These are phyloP conservation scores for Trichoderma parareesei DNA, from an alignment of 495 filamentous ascomycete species.

Conservation along the genomic window DNA sequence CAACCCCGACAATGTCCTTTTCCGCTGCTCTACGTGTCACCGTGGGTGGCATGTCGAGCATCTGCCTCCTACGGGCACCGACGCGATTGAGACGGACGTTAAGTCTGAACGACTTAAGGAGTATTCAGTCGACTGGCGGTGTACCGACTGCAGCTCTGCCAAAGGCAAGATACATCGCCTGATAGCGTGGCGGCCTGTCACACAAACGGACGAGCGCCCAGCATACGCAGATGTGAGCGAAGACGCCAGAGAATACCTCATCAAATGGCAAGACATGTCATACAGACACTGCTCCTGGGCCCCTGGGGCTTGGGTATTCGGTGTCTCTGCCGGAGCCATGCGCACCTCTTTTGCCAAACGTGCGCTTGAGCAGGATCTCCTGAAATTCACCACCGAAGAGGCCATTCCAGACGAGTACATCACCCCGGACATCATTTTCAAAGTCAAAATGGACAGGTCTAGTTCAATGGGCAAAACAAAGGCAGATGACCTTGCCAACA, in stretches of 20 bases:
- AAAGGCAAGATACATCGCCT: conserved; percentile 57
- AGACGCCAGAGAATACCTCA: conserved; percentile 75
- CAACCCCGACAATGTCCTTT: conserved; percentile 65
- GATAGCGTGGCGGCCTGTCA: conserved; percentile 76
- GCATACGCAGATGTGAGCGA: conserved; percentile 45
- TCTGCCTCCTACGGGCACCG: conserved; percentile 44
- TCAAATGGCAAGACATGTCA: conserved; percentile 76
- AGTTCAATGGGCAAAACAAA: conserved; percentile 33
- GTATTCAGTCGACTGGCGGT: conserved; percentile 63
- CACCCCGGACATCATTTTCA: conserved; percentile 79
- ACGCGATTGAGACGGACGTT: conserved; percentile 33
- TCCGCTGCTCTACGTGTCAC: conserved; percentile 70
- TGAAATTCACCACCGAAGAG: conserved; percentile 60
- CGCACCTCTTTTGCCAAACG: conserved; percentile 66
- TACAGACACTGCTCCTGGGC: conserved; percentile 78
- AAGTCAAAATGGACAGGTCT: conserved; percentile 47
- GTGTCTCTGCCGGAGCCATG: conserved; percentile 54
- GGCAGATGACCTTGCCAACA: conserved; percentile 56
- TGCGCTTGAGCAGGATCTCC: conserved; percentile 45
- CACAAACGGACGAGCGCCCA: conserved; percentile 41
- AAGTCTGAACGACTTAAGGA: conserved; percentile 37
- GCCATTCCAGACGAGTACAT: conserved; percentile 80
- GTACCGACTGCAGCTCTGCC: conserved; percentile 57
- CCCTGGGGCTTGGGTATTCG: conserved; percentile 83
- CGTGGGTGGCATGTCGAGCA: conserved; percentile 80